Evolutionary conservation across 257 asterid genomes (phyloP).

Genomic region (Gentiana dahurica): DNA sequence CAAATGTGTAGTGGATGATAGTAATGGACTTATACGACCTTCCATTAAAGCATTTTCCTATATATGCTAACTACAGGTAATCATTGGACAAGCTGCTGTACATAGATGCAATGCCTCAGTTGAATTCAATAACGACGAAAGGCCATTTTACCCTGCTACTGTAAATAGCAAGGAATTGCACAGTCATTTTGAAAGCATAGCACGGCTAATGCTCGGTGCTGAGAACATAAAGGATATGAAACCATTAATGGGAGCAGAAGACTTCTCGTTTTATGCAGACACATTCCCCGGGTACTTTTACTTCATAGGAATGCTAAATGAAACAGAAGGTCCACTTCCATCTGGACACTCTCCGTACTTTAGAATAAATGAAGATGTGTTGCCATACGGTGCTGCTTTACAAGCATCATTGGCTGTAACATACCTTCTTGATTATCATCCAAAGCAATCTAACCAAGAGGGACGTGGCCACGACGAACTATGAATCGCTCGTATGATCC

Average conservation of each 20-base stretch:
- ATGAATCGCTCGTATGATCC: slow-evolving; percentile 5
- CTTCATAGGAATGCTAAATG: slow-evolving; percentile 44
- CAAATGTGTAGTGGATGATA: no score
- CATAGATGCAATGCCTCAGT: slow-evolving; percentile 50
- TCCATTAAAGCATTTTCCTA: neutral
- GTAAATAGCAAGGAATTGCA: slow-evolving; percentile 36
- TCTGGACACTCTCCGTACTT: slow-evolving; percentile 39
- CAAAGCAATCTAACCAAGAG: slow-evolving; percentile 7
- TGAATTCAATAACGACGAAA: slow-evolving; percentile 17
- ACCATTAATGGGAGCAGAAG: slow-evolving; percentile 52
- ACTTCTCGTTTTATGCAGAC: slow-evolving; percentile 50
- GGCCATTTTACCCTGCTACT: slow-evolving; percentile 49
- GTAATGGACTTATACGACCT: neutral
- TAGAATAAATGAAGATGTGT: slow-evolving; percentile 45
- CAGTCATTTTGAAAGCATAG: slow-evolving; percentile 29
- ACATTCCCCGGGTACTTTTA: slow-evolving; percentile 50
- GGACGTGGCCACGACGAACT: slow-evolving; percentile 33
- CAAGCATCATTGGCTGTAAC: slow-evolving; percentile 48
- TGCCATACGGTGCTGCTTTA: slow-evolving; percentile 61
- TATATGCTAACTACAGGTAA: slow-evolving; percentile 27
- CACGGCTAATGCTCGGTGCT: slow-evolving; percentile 30
- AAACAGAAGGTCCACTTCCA: slow-evolving; percentile 26
- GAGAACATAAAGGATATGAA: slow-evolving; percentile 21
- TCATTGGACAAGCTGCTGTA: slow-evolving; percentile 45
- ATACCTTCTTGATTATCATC: slow-evolving; percentile 25